Percentiles rank a stretch among this genome's conserved stretches.
Evolutionary conservation across 2,329 filamentous ascomycete species (phyloP).

Genomic region (Stemphylium beticola): DNA sequence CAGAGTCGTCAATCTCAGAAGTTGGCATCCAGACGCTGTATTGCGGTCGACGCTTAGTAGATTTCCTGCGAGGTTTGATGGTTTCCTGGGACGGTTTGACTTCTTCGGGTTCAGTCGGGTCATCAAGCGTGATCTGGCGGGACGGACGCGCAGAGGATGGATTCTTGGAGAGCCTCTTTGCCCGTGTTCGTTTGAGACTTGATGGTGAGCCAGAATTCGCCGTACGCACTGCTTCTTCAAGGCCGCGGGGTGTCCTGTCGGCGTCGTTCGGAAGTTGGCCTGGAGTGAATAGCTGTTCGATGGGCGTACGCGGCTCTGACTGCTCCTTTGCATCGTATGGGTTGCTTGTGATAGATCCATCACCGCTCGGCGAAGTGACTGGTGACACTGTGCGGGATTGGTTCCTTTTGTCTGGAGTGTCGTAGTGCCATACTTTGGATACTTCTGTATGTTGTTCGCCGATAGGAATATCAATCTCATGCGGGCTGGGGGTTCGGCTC

Average conservation of each 20-base stretch:
- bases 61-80: constrained; percentile 34
- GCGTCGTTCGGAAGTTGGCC: constrained; percentile 23
- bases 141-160: constrained; percentile 38
- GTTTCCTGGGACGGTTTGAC: constrained; percentile 21
- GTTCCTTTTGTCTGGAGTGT: constrained; percentile 39
- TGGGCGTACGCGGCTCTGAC: constrained; percentile 21
- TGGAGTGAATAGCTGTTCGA: constrained; percentile 21
- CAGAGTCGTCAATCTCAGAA: constrained; percentile 46
- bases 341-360: constrained; percentile 40
- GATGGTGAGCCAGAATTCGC: constrained; percentile 41
- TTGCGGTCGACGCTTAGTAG: constrained; percentile 39
- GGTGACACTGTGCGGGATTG: constrained; percentile 43
- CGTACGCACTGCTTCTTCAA: constrained; percentile 46
- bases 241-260: constrained; percentile 44
- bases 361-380: constrained; percentile 47
- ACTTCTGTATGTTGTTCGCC: constrained; percentile 61
- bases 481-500: constrained; percentile 55
- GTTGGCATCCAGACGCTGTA: constrained; percentile 58
- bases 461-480: constrained; percentile 66
- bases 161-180: constrained; percentile 47
- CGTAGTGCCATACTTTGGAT: constrained; percentile 54
- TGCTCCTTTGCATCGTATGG: constrained; percentile 21
- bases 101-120: constrained; percentile 32
- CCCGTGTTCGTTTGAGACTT: constrained; percentile 47
- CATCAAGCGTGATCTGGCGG: constrained; percentile 45